A percentile compares a stretch with the other conserved stretches of the same genome.
These are phyloP conservation scores for Gynandropsis gynandra DNA, from an alignment of 345 rosid species.

Conservation along the genomic window DNA sequence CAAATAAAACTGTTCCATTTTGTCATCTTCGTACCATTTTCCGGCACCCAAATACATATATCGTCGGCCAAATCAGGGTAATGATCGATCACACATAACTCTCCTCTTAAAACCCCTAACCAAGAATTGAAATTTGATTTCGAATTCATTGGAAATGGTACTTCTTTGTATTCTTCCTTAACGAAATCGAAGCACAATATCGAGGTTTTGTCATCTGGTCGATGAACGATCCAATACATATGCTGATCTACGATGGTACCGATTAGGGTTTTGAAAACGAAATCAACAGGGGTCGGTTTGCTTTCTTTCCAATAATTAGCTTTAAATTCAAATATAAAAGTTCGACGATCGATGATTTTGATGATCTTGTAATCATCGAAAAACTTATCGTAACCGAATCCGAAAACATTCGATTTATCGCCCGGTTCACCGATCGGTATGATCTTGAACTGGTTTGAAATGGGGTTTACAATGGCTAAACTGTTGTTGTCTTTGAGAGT, in stretches of 20 bases:
- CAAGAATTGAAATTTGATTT: background rate
- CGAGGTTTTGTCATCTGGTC: background rate
- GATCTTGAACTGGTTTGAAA: constrained; percentile 1
- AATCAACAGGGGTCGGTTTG: background rate
- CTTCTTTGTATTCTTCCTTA: constrained; percentile 4
- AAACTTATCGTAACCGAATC: constrained; percentile 14
- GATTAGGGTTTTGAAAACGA: background rate
- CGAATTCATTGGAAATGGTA: background rate
- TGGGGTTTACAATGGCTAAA: constrained; percentile 1
- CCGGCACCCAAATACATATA: constrained; percentile 2
- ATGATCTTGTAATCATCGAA: constrained; percentile 13
- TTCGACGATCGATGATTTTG: background rate
- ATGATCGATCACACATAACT: constrained; percentile 5
- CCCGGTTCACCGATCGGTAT: constrained; percentile 5
- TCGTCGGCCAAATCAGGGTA: background rate
- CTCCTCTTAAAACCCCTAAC: constrained; percentile 3
- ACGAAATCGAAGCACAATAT: constrained; percentile 11
- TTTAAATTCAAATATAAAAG: constrained; percentile 6
- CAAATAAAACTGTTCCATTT: background rate
- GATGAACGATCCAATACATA: constrained; percentile 14
- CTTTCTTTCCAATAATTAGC: constrained; percentile 11
- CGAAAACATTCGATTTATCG: constrained; percentile 2
- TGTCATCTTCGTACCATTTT: background rate
- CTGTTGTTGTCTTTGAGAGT: constrained; percentile 8
- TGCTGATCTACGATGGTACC: background rate